phyloP scores from a whole-genome alignment of 2,329 filamentous ascomycete species.

The Periglandula ipomoeae region DNA sequence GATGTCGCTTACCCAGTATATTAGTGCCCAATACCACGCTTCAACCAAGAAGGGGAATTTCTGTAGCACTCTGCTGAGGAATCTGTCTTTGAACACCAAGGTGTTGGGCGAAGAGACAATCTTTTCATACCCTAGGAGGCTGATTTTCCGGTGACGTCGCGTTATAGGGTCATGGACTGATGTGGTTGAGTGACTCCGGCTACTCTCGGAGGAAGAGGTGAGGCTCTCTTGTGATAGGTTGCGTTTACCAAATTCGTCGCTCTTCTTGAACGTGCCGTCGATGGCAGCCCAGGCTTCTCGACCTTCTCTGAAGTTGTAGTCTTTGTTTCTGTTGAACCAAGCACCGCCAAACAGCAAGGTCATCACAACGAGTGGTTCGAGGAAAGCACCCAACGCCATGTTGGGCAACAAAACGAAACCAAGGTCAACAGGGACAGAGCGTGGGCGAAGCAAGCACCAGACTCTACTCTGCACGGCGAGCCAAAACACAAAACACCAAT shows the following conservation, averaged over 20 bases:
- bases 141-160: constrained; percentile 24
- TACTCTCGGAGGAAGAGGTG: constrained; percentile 9
- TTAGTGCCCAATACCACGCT: constrained; percentile 59
- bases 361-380: constrained; percentile 33
- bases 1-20: constrained; percentile 10
- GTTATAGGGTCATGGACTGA: constrained; percentile 19
- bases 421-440: not conserved
- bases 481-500: no score
- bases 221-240: constrained; percentile 17
- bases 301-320: constrained; percentile 21
- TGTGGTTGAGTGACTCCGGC: constrained; percentile 18
- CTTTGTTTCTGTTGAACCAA: constrained; percentile 33
- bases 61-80: constrained; percentile 53
- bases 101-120: constrained; percentile 37
- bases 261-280: constrained; percentile 17
- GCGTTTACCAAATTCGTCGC: constrained; percentile 19
- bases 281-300: constrained; percentile 13
- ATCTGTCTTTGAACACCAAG: constrained; percentile 45
- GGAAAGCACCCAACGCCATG: constrained; percentile 32
- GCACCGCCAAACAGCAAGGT: constrained; percentile 34
- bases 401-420: not conserved
- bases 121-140: constrained; percentile 21
- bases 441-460: no score
- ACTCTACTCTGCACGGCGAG: no score
- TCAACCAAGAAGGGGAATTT: constrained; percentile 66